Base-by-base conservation (phyloP, 371 early-diverging fungal species). In the Syncephalastrum racemosum region DNA sequence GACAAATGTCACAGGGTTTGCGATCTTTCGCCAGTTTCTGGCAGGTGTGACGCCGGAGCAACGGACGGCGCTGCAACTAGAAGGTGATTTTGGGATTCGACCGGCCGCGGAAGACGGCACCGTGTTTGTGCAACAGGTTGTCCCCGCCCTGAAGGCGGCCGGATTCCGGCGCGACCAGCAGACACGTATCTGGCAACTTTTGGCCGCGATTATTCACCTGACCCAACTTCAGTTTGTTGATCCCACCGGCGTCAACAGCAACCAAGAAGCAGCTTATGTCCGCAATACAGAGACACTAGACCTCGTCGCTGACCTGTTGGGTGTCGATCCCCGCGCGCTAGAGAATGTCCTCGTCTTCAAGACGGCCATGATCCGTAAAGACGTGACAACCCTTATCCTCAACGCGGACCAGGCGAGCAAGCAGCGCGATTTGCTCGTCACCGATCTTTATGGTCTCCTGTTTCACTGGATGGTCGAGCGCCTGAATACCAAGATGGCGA, bases 401-500 rank as follows among this genome's bases (percentile, higher is more conserved):
- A 88, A 94, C 65, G 77, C 85, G 7, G 84, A 86, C 19, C 85
- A 83, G 42, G 93, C 97, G 0, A 60, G 67, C 8, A 51, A 58
- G 2, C 95, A 94, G 66, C 80, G 95, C n/a, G 93, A 95, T 63
- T 76, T 79, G 1, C 76, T 97, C 4, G 91, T 92, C 4, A 73
- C 81, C 39, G 75, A 82, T 8, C 79, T 97, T 6, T 96, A 95
- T 66, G 84, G 87, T 8, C 80, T 94, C 13, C 65, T 96, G 31
- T 89, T 94, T 63, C 79, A 86, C 15, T 96, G 95, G 91, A 64
- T 98, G 19, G 84, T 95, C 16, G 97, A 96, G 63, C 88, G 87
- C 50, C 79, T 94, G 68, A 96, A 96, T 69, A 69, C 74, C 19
- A 85, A 89, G 41, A 76, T 94, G 22, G 84, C 87, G 64, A 75